These are phyloP conservation scores for Solanum etuberosum DNA, from an alignment of 257 asterid species.

Conservation along the genomic window DNA sequence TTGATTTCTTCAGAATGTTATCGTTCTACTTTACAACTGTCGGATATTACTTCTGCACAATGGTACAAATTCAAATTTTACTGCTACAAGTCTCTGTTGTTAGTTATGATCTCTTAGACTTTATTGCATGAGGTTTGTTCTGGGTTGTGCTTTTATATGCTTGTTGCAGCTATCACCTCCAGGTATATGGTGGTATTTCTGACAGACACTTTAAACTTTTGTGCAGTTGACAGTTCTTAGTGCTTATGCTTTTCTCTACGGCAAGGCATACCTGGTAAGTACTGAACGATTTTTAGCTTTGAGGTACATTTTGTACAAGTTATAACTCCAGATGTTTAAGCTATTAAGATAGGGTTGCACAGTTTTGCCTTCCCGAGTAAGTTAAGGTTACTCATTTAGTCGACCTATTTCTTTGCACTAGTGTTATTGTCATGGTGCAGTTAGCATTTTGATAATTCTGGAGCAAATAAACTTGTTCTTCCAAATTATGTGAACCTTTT, in stretches of 20 bases:
- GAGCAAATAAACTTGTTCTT: neutral
- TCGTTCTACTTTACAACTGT: conserved; percentile 97
- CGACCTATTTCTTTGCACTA: neutral
- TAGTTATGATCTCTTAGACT: neutral
- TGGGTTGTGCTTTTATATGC: neutral
- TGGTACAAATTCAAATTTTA: conserved; percentile 39
- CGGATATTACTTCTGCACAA: conserved; percentile 92
- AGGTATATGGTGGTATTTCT: neutral
- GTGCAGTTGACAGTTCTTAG: conserved; percentile 96
- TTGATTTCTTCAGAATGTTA: conserved; percentile 94
- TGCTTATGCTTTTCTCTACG: conserved; percentile 79
- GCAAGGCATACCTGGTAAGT: conserved; percentile 92
- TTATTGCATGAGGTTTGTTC: neutral
- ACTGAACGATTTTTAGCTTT: neutral
- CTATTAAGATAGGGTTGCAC: neutral
- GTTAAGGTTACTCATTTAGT: neutral
- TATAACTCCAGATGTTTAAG: neutral
- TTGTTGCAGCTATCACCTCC: neutral
- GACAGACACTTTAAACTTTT: neutral
- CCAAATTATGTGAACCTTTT: neutral
- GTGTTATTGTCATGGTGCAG: neutral
- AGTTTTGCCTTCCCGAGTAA: neutral
- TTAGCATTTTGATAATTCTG: neutral
- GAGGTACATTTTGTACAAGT: neutral
- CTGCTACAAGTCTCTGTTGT: neutral